Conservation (phyloP, 331 rosid genomes). For the Malus hybrid region DNA sequence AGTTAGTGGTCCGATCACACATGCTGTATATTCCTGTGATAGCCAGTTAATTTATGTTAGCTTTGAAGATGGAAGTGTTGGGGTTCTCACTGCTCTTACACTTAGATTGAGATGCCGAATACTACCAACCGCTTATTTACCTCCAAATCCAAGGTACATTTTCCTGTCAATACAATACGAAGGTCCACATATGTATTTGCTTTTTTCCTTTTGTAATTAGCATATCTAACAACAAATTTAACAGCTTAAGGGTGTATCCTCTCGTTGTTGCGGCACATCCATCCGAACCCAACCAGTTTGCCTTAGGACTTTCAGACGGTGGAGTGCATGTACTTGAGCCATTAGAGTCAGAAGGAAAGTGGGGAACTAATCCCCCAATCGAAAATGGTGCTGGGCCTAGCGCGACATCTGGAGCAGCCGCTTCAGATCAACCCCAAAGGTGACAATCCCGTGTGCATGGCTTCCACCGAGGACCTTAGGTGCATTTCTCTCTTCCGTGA, state of each 20-base stretch:
- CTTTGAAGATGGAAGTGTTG: constrained; percentile 88
- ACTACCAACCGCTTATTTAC: constrained; percentile 66
- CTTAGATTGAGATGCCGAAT: constrained; percentile 92
- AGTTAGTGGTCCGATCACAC: constrained; percentile 87
- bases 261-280: constrained; percentile 96
- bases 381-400: constrained; percentile 96
- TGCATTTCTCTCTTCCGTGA: constrained; percentile 35
- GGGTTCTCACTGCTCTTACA: constrained; percentile 71
- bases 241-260: constrained; percentile 74
- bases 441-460: constrained; percentile 29
- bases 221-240: constrained; percentile 4
- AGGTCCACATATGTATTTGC: neutral
- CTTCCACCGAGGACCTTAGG: constrained; percentile 20
- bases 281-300: constrained; percentile 85
- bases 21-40: constrained; percentile 92
- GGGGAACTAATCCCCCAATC: constrained; percentile 88
- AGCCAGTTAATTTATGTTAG: constrained; percentile 85
- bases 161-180: constrained; percentile 8
- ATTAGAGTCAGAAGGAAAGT: constrained; percentile 81
- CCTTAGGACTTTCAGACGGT: constrained; percentile 88
- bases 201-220: neutral
- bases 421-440: constrained; percentile 73
- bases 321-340: constrained; percentile 92
- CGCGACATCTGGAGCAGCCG: constrained; percentile 48
- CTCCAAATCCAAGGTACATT: constrained; percentile 72